Evolutionary conservation across 106 monocot genomes (phyloP), one percentile per base, ranked within the genome.

Genomic region (Acorus calamus): DNA sequence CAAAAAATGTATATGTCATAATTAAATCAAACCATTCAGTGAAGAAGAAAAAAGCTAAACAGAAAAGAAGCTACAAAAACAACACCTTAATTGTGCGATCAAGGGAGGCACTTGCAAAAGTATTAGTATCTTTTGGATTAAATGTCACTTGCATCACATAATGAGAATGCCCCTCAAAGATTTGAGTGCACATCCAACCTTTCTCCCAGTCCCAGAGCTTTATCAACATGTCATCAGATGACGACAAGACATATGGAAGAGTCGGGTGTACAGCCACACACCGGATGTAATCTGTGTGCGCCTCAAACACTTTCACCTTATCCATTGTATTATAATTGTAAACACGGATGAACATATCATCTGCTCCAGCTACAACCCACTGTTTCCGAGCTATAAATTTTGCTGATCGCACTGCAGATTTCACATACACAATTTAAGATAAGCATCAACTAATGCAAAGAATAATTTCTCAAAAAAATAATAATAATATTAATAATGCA

Each of bases 311-410:
- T 52, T 52, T 52, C 8, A 52, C 51, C 51, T 52, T 52, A 9
- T 52, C 51, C 51, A 52, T 52, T 52, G 51, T 52, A 52, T 52
- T 52, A 52, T 52, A 52, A 52, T 52, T 52, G 51, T 52, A 52
- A 6, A 52, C 51, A 52, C 51, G 51, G 9, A 52, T 52, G 51
- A 52, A 52, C 51, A 52, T 52, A 9, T 52, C 51, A 52, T 52
- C 51, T 52, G 51, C 51, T 52, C 51, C 51, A 28, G 28, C 28
- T 28, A 28, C 28, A 28, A 28, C 28, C 28, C 28, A 28, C 28
- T 28, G 28, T 28, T 52, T 52, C 8, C 51, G 51, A 7, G 51
- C 51, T 52, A 52, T 52, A 52, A 52, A 28, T 28, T 28, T 28
- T 28, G 28, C 28, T 28, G 28, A 28, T 28, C 28, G 28, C 28